Percentiles rank a stretch among this genome's conserved stretches.
Conservation (phyloP, 2,329 filamentous ascomycete species). For the Ceratocystis harringtonii region DNA sequence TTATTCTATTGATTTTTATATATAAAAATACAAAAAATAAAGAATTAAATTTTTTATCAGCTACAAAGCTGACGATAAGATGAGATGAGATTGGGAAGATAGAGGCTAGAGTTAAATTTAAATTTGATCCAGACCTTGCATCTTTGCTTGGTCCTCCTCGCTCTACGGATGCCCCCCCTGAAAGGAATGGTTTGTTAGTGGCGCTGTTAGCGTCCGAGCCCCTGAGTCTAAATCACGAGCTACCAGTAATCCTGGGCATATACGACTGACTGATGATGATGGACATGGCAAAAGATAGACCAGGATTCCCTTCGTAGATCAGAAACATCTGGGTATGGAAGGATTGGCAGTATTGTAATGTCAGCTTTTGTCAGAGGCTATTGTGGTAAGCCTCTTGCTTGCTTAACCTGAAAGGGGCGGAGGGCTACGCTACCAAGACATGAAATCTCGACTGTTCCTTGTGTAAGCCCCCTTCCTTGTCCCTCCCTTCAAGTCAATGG, state of each 20-base stretch:
- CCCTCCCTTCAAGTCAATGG: no score
- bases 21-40: no score
- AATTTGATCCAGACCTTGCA: background rate
- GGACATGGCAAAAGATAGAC: background rate
- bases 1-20: background rate
- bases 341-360: no score
- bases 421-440: background rate
- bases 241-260: background rate
- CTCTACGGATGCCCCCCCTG: background rate
- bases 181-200: background rate
- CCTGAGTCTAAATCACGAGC: background rate
- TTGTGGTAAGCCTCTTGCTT: no score
- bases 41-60: background rate
- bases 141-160: background rate
- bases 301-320: background rate
- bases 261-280: background rate
- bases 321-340: background rate
- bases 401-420: no score
- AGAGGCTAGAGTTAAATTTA: background rate
- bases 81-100: background rate
- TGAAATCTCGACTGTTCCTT: background rate
- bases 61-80: background rate
- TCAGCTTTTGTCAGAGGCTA: no score
- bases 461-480: background rate
- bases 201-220: constrained; percentile 3